Base-by-base conservation (phyloP, 441 rosid species). In the Erysimum cheiri region DNA sequence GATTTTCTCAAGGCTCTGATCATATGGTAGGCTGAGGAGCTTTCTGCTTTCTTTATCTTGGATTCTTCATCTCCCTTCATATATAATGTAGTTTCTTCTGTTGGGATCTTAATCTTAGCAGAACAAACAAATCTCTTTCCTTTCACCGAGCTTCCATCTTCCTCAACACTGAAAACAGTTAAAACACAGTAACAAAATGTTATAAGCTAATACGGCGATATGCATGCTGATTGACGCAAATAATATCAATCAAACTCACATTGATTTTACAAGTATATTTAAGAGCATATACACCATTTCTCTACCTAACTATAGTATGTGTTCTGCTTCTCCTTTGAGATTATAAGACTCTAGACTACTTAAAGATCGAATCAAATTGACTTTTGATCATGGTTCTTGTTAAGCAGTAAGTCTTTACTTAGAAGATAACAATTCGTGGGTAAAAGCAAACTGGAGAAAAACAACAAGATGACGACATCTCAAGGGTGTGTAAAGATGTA, bases 1-100 rank as follows among this genome's bases (percentile, higher is more conserved):
- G 73, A 72, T 31, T 75, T 77, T 9, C 73, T 80, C 39, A 89
- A 71, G 15, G 85, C 67, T 19, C 69, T 82, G 31, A 88, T 77
- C 88, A 92, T 81, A 6, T 70, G 76, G 60, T 84, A 92, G 46
- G 97, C 91, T 12, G 93, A 85, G 11, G 95, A 92, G 70, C 71
- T 83, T 71, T 90, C 88, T 24, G 96, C 90, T 54, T 86, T 85
- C 70, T 76, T 87, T 4, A 84, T 73, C 73, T 82, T 80, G 0
- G 81, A 44, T 68, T 73, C 80, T 46, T 80, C 84, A 2, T 84
- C 91, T 49, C 94, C 97, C 12, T 1, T 60, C 55, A 80, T 81
- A 35, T 12, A 64, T 12, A 85, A 53, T 13, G 71, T 56, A 37
- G 79, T 82, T 36, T 82, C 70, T 6, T 22, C 60, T 0, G 77